phyloP scores from a whole-genome alignment of 2,329 filamentous ascomycete genomes.

The Fusarium sp. region DNA sequence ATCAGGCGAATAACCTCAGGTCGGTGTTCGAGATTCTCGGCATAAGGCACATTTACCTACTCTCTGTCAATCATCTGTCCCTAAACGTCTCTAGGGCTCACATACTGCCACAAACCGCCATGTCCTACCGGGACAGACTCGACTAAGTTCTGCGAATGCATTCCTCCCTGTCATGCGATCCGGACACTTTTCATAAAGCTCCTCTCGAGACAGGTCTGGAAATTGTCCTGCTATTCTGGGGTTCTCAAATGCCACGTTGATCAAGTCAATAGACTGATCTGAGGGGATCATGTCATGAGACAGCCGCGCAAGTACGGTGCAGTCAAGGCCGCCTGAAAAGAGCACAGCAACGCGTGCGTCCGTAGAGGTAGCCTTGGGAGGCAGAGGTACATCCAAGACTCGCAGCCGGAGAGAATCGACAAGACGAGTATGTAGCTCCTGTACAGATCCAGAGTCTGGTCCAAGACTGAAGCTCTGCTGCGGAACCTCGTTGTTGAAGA shows the following conservation, averaged over 20 bases:
- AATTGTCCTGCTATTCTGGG: conserved; percentile 77
- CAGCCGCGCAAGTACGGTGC: conserved; percentile 87
- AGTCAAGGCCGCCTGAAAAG: conserved; percentile 96
- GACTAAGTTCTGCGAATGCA: conserved; percentile 81
- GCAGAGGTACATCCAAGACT: conserved; percentile 75
- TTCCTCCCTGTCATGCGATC: conserved; percentile 89
- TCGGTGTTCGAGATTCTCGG: conserved; percentile 79
- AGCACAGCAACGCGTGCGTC: conserved; percentile 79
- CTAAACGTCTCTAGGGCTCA: neutral
- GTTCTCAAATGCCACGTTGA: conserved; percentile 98
- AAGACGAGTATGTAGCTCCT: conserved; percentile 68
- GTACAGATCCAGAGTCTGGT: conserved; percentile 64
- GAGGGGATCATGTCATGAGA: conserved; percentile 81
- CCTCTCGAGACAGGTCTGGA: conserved; percentile 51
- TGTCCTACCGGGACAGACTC: conserved; percentile 75
- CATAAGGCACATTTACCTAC: conserved; percentile 85
- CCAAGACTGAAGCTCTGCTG: conserved; percentile 46
- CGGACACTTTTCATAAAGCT: conserved; percentile 85
- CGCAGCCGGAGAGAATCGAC: conserved; percentile 74
- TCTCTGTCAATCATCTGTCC: conserved; percentile 6
- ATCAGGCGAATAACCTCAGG: conserved; percentile 82
- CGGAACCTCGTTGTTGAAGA: conserved; percentile 66
- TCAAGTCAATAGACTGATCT: conserved; percentile 82
- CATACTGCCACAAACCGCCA: conserved; percentile 88
- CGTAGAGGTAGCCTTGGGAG: conserved; percentile 56